Evolutionary conservation across 108 stramenopile genomes (phyloP), one percentile per base, ranked within the genome.

Genomic region (Pseudonitzschia pungens): DNA sequence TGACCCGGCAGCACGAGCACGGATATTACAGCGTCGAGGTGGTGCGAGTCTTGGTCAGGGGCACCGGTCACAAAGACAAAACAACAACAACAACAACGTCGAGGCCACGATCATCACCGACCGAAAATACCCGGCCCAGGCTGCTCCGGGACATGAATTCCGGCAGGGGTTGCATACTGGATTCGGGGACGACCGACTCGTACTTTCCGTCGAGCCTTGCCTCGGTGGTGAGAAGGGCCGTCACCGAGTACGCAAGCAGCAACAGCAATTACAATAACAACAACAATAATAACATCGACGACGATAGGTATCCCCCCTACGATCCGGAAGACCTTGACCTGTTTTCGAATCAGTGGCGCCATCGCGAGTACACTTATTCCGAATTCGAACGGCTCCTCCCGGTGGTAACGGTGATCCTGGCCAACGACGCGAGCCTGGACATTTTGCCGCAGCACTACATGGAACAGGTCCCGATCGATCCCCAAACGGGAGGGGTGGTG

Each of bases 121-220:
- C 32, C 9, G 32, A 32, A 33, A n/a, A 62, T 2, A 55, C 54
- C 21, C 21, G 26, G 66, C 68, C 44, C 28, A 69, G 42, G 45
- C 48, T 79, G 15, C 58, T 77, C 56, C 69, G 72, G 54, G 68
- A 67, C 20, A 83, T 94, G 74, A 85, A 88, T 31, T 55, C 56
- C 18, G 97, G 97, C 4, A 97, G 96, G 68, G 98, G 97, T 12
- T 94, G 88, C 22, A 96, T 99, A 68, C 83, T 99, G 7, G 98
- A 99, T 75, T 82, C 81, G 24, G 98, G 98, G 15, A 99, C 98
- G 9, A 99, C 98, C 20, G 98, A 99, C 75, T 96, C 96, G 2
- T 98, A 92, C 70, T 79, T 99, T 20, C 93, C 95, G 45, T 54
- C 66, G 62, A 58, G 67, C 16, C 65, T 92, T 10, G 77, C 81